Percentiles rank a stretch among this genome's conserved stretches.
Evolutionary conservation across 1,284 basidiomycete genomes (phyloP).

Genomic region (Puccinia triticina): DNA sequence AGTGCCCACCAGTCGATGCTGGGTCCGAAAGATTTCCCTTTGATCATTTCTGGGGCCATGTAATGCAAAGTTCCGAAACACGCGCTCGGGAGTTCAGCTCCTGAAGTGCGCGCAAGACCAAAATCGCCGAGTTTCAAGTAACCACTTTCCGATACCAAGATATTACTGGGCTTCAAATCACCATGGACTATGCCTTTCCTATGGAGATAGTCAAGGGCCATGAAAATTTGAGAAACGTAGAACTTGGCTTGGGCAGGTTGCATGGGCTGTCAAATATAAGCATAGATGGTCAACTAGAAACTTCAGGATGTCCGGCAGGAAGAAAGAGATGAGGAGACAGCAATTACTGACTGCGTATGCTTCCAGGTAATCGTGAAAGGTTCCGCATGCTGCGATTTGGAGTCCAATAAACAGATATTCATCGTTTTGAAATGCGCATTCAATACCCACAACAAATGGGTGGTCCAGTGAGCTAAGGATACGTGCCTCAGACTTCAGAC

Average conservation of each 20-base stretch:
- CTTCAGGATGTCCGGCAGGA: not conserved
- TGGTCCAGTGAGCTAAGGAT: slow-evolving; percentile 1
- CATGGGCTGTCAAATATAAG: not conserved
- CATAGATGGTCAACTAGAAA: not conserved
- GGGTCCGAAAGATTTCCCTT: not conserved
- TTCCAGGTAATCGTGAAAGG: not conserved
- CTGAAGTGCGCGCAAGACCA: not conserved
- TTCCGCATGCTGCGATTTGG: not conserved
- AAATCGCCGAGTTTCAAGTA: slow-evolving; percentile 30
- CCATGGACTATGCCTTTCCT: not conserved
- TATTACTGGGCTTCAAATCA: slow-evolving; percentile 23
- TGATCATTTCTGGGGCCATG: slow-evolving; percentile 30
- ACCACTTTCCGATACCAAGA: slow-evolving; percentile 1
- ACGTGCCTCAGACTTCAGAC: not conserved
- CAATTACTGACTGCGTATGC: slow-evolving; percentile 13
- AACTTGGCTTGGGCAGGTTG: not conserved
- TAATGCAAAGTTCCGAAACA: slow-evolving; percentile 19
- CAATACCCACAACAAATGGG: slow-evolving; percentile 3
- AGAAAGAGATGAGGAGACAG: not conserved
- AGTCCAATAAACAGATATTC: slow-evolving; percentile 14
- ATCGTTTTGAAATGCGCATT: slow-evolving; percentile 1
- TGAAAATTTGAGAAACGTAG: slow-evolving; percentile 10
- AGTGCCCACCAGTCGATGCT: slow-evolving; percentile 34
- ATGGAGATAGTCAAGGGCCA: slow-evolving; percentile 22
- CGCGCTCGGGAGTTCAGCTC: not conserved